A percentile compares a stretch with the other conserved stretches of the same genome.
These are phyloP conservation scores for Neonectria faginata DNA, from an alignment of 2,329 filamentous ascomycete species.

Conservation along the genomic window DNA sequence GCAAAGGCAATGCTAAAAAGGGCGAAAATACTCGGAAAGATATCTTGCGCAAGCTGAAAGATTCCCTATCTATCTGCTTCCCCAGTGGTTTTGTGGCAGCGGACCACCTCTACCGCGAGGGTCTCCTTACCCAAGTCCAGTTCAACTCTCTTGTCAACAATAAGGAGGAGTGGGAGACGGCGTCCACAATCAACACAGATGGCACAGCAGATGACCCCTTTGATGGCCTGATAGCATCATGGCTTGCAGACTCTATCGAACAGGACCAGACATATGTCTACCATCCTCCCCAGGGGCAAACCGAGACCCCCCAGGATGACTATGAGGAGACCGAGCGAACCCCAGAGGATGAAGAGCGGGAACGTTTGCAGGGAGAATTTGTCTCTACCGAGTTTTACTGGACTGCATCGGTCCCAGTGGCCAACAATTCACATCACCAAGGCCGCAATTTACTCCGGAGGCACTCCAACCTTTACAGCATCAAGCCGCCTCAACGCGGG, in stretches of 20 bases:
- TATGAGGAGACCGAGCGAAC: constrained; percentile 8
- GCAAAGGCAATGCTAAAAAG: not conserved
- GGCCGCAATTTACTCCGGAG: constrained; percentile 29
- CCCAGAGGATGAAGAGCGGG: constrained; percentile 39
- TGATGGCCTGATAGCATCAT: constrained; percentile 26
- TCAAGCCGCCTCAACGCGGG: constrained; percentile 67
- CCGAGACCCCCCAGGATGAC: constrained; percentile 20
- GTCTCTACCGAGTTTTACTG: constrained; percentile 41
- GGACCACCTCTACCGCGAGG: constrained; percentile 63
- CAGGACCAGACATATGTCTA: constrained; percentile 39
- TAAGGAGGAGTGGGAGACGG: constrained; percentile 37
- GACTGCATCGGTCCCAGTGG: constrained; percentile 33
- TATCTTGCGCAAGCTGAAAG: constrained; percentile 23
- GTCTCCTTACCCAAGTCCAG: constrained; percentile 73
- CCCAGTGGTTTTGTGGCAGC: constrained; percentile 62
- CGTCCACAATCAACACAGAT: not conserved
- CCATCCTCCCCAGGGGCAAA: constrained; percentile 35
- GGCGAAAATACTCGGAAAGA: constrained; percentile 31
- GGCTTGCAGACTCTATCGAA: constrained; percentile 37
- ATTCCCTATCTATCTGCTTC: constrained; percentile 46
- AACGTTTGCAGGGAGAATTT: constrained; percentile 69
- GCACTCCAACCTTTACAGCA: constrained; percentile 68
- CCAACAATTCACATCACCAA: constrained; percentile 19
- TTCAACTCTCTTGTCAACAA: constrained; percentile 60
- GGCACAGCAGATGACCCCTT: constrained; percentile 9